Evolutionary conservation across 495 filamentous ascomycete species (phyloP).

Genomic region (Neurospora sp.): DNA sequence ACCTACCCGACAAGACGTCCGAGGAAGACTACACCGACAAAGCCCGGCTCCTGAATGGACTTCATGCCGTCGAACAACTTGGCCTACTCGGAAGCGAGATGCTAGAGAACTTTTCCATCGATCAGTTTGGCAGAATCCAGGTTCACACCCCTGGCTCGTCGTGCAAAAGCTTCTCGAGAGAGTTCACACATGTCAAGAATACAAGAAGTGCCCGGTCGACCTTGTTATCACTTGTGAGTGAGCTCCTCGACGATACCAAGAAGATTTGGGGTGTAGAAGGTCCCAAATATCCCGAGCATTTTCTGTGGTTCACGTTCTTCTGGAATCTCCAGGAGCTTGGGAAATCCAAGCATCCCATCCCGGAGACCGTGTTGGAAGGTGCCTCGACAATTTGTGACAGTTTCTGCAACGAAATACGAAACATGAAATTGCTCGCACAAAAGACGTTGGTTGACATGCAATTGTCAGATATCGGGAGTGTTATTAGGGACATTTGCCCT

Average conservation of each 20-base stretch:
- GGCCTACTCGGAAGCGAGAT: background rate
- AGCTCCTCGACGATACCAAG: background rate
- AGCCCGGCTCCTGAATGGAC: background rate
- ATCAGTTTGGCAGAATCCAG: background rate
- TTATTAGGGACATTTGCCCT: background rate
- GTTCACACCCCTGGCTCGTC: background rate
- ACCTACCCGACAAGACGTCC: background rate
- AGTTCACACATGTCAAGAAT: background rate
- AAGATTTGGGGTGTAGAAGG: background rate
- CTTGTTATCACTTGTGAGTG: background rate
- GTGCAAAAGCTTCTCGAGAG: background rate
- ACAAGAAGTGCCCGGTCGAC: background rate
- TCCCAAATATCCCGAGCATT: background rate
- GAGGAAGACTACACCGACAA: background rate
- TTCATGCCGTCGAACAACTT: background rate
- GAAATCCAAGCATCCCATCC: background rate
- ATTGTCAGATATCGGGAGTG: background rate
- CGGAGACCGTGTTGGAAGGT: background rate
- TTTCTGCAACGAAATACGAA: background rate
- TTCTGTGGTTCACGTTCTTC: background rate
- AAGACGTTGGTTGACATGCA: background rate
- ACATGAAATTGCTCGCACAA: background rate
- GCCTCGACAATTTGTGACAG: background rate
- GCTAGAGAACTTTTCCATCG: background rate
- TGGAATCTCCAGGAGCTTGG: background rate